These are phyloP conservation scores for Mycena pura DNA, from an alignment of 768 basidiomycete genomes.

Conservation along the genomic window DNA sequence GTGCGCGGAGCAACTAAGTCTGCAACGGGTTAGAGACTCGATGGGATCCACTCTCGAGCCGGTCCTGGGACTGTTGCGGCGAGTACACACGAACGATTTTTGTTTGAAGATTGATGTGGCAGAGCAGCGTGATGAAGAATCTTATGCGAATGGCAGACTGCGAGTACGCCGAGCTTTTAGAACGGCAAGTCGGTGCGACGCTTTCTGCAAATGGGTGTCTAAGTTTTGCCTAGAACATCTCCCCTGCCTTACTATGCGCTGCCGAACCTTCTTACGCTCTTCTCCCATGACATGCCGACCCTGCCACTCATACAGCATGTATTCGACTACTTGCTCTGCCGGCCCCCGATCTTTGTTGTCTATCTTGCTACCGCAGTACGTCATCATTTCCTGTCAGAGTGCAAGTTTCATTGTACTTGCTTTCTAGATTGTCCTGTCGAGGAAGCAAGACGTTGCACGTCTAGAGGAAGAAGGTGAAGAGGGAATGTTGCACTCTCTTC, in stretches of 20 bases:
- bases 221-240: constrained; percentile 54
- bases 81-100: constrained; percentile 11
- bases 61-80: constrained; percentile 82
- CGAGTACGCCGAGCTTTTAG: constrained; percentile 68
- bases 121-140: constrained; percentile 71
- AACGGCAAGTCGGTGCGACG: constrained; percentile 53
- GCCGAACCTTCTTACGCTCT: constrained; percentile 88
- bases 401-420: background rate
- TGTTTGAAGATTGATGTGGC: background rate
- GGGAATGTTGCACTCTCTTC: constrained; percentile 47
- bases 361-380: constrained; percentile 86
- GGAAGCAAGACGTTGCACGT: constrained; percentile 68
- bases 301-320: constrained; percentile 90
- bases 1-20: constrained; percentile 74
- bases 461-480: constrained; percentile 68
- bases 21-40: constrained; percentile 83
- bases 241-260: constrained; percentile 90
- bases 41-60: constrained; percentile 89
- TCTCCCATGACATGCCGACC: constrained; percentile 91
- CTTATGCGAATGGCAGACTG: constrained; percentile 76
- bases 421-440: constrained; percentile 70
- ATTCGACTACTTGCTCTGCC: constrained; percentile 86
- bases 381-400: constrained; percentile 23
- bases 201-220: background rate
- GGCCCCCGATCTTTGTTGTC: constrained; percentile 81